Conservation (phyloP, 306 rosid genomes). For the Prunus kanzakura region DNA sequence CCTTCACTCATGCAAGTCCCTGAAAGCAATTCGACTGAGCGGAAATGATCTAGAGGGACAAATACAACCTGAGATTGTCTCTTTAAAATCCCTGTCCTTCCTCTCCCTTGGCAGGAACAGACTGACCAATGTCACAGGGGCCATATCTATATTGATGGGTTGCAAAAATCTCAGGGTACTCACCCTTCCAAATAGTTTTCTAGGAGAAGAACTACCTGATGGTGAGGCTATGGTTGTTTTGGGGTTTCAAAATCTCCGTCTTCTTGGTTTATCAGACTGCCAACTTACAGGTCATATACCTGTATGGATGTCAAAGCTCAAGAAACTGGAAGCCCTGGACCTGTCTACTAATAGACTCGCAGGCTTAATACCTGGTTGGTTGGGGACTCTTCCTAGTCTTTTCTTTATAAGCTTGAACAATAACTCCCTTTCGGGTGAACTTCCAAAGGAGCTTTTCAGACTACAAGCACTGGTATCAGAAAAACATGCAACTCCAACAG, state of each 20-base stretch:
- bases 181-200: accelerated
- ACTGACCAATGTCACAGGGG: not conserved
- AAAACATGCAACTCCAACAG: not conserved
- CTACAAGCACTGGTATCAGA: not conserved
- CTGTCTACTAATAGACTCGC: not conserved
- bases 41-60: not conserved
- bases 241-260: not conserved
- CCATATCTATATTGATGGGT: not conserved
- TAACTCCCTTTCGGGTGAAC: not conserved
- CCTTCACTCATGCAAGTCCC: not conserved
- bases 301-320: not conserved
- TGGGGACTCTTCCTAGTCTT: not conserved
- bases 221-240: not conserved
- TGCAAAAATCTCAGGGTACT: not conserved
- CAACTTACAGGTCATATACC: not conserved
- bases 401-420: not conserved
- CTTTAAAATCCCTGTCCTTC: not conserved
- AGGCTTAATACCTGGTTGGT: not conserved
- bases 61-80: not conserved
- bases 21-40: not conserved
- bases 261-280: not conserved
- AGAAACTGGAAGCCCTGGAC: not conserved
- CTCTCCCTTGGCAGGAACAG: not conserved
- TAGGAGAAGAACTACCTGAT: not conserved
- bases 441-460: constrained; percentile 6